Evolutionary conservation across 2,329 filamentous ascomycete species (phyloP), one percentile per base, ranked within the genome.

Genomic region (Colletotrichum sp.): DNA sequence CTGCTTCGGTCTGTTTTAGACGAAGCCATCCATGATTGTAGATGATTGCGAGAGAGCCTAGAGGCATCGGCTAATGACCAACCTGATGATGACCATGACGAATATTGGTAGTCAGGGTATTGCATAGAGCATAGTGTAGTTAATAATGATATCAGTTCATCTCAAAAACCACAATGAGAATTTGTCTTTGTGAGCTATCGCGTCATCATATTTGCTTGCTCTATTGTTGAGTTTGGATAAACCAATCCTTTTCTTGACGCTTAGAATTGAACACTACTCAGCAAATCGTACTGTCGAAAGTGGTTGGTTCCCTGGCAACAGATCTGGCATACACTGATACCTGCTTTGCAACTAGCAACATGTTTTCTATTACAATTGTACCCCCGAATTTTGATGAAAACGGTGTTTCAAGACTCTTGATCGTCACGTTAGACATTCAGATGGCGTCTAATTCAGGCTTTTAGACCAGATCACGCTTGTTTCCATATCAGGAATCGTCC

Each of bases 1-100:
- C 80, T 95, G 93, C 84, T 92, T 94, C 78, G 89, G 83, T 16
- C 74, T 84, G 13, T 80, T 80, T 12, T 81, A 75, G 69, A 55
- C 52, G 34, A 18, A 13, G n/a, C 28, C 13, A 4, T 6, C 2
- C n/a, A 43, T 16, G 7, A 10, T 30, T n/a, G 28, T 61, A 13
- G 0, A 30, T 24, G 10, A 21, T 15, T 63, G 18, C 12, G 59
- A 15, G 28, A 24, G 13, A 32, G 59, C 59, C 18, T 21, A 61
- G 13, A 13, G 28, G 10, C 30, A 59, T 24, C 15, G 55, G 55
- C 30, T 66, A 52, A 66, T 66, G 64, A 66, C 26, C 39, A 48
- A 24, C 24, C 30, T 66, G 39, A 52, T 32, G 65, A 67, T 16
- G n/a, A 32, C 55, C 55, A 21, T 34, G 0, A 32, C n/a, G 55